Evolutionary conservation across 192 early-diverging fungal genomes (phyloP).

Genomic region (Umbelopsis sp.): DNA sequence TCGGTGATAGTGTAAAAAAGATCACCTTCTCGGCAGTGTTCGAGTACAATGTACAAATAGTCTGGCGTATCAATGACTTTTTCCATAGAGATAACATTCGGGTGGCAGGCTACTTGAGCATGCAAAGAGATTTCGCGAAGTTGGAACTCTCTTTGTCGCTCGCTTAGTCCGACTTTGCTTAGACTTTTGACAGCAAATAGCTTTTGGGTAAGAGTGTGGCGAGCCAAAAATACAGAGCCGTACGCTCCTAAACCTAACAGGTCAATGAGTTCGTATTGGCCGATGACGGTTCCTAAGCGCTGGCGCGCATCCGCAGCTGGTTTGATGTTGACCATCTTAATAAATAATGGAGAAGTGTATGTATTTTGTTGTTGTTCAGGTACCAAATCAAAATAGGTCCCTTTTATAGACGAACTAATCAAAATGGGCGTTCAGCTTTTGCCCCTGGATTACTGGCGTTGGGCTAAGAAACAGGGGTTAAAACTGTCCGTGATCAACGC

Average conservation of each 20-base stretch:
- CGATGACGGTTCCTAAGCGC: conserved; percentile 16
- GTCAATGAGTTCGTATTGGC: conserved; percentile 37
- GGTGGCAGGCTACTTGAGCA: conserved; percentile 62
- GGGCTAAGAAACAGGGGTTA: neutral
- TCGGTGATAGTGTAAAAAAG: conserved; percentile 93
- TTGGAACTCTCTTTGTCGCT: conserved; percentile 62
- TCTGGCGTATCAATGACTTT: conserved; percentile 66
- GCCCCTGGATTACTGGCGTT: conserved; percentile 13
- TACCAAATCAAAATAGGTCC: neutral
- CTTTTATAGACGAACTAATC: neutral
- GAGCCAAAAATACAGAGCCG: conserved; percentile 73
- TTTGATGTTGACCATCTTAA: conserved; percentile 3
- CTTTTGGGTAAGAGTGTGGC: conserved; percentile 53
- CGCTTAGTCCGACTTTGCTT: conserved; percentile 53
- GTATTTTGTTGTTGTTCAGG: neutral
- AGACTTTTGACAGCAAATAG: conserved; percentile 78
- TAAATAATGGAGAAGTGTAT: neutral
- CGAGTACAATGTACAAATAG: conserved; percentile 69
- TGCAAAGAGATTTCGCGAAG: conserved; percentile 73
- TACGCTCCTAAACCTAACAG: conserved; percentile 77
- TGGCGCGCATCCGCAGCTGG: conserved; percentile 4
- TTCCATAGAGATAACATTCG: conserved; percentile 68
- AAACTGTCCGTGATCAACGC: conserved; percentile 22
- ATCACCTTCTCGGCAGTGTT: conserved; percentile 88
- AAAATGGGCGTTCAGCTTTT: neutral